These are phyloP conservation scores for Hypoxylon trugodes DNA, from an alignment of 495 filamentous ascomycete species.

Conservation along the genomic window DNA sequence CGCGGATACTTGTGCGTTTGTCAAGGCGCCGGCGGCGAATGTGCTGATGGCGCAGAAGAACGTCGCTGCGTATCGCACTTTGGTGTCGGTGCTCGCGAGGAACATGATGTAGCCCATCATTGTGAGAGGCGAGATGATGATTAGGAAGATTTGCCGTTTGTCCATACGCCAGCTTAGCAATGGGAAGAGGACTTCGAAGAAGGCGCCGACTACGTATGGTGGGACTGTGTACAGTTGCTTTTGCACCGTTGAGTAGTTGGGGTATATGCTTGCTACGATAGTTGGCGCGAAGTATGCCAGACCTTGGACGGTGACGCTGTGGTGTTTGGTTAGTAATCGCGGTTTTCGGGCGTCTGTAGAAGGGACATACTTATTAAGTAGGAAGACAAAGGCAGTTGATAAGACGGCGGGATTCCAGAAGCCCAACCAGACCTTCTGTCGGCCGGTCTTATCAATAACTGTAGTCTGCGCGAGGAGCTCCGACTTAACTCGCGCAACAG, in stretches of 20 bases:
- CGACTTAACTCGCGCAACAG: constrained; percentile 65
- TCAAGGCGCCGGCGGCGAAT: constrained; percentile 72
- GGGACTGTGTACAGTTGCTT: constrained; percentile 75
- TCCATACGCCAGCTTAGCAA: constrained; percentile 68
- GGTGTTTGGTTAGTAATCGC: constrained; percentile 65
- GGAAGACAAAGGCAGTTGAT: constrained; percentile 70
- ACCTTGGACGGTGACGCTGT: constrained; percentile 77
- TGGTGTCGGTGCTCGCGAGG: constrained; percentile 60
- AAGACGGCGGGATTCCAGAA: constrained; percentile 70
- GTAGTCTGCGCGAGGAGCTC: constrained; percentile 71
- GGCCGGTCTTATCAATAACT: constrained; percentile 70
- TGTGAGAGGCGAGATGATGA: constrained; percentile 61
- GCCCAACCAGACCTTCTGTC: constrained; percentile 66
- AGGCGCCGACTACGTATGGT: constrained; percentile 73
- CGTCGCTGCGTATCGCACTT: constrained; percentile 73
- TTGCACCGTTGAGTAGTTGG: constrained; percentile 60
- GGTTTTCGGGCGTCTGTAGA: constrained; percentile 38
- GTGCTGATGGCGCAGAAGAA: constrained; percentile 73
- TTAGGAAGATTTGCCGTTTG: constrained; percentile 69
- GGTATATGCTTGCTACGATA: constrained; percentile 74
- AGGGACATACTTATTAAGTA: constrained; percentile 69
- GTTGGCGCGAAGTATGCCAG: constrained; percentile 78
- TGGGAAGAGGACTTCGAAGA: constrained; percentile 70
- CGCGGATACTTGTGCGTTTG: constrained; percentile 71
- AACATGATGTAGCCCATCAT: constrained; percentile 80